phyloP scores from a whole-genome alignment of 106 monocot genomes.

The Dactylorhiza incarnata region DNA sequence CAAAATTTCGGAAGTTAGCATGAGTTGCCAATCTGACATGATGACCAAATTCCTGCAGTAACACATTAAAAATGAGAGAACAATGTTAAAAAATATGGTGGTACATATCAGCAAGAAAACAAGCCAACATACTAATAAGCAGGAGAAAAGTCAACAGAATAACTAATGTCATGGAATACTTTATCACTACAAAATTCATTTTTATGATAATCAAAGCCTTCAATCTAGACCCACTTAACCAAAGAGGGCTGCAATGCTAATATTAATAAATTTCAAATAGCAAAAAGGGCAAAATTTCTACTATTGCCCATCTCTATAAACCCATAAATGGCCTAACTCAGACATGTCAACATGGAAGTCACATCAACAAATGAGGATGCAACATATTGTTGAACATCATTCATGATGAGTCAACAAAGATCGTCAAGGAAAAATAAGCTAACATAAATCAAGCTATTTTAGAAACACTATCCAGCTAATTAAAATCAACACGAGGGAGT shows the following conservation, averaged over 20 bases:
- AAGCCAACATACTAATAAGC: neutral
- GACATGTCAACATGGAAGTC: too few species aligned
- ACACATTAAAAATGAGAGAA: neutral
- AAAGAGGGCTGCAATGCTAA: neutral
- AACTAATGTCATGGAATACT: neutral
- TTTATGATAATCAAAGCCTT: neutral
- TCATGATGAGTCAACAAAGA: too few species aligned
- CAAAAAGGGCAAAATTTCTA: neutral
- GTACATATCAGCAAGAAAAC: neutral
- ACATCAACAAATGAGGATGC: too few species aligned
- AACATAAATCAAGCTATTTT: too few species aligned
- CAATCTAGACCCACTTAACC: neutral
- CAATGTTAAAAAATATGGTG: neutral
- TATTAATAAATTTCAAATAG: neutral
- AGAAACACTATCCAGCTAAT: too few species aligned
- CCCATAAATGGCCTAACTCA: too few species aligned
- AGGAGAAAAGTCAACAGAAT: neutral
- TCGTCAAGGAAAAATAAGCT: too few species aligned
- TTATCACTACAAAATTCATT: neutral
- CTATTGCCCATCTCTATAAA: neutral
- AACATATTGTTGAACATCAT: too few species aligned
- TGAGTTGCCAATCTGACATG: conserved; percentile 94
- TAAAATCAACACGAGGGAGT: too few species aligned
- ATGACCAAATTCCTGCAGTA: conserved; percentile 87
- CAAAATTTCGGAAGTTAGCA: conserved; percentile 68